Percentiles rank a stretch among this genome's conserved stretches.
Evolutionary conservation across 1,139 yeast species (phyloP).

Genomic region (Blastobotrys ciferrii): DNA sequence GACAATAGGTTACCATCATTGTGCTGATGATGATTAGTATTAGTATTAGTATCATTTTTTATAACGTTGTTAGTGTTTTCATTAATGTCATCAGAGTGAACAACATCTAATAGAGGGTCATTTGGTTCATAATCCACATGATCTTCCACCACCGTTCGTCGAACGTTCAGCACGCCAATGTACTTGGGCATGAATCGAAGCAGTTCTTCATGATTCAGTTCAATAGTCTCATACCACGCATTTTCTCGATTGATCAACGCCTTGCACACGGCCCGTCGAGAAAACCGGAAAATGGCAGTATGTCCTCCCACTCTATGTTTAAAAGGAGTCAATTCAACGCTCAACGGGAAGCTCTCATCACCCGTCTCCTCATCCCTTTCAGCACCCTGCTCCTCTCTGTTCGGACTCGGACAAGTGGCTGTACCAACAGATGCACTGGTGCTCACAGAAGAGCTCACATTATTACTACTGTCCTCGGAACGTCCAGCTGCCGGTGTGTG

Average conservation of each 20-base stretch:
- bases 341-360: constrained; percentile 31
- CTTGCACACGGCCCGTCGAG: constrained; percentile 93
- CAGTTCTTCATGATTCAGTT: constrained; percentile 69
- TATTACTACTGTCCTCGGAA: not conserved
- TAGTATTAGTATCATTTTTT: constrained; percentile 4
- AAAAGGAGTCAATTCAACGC: constrained; percentile 85
- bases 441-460: constrained; percentile 1
- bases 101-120: constrained; percentile 10
- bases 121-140: constrained; percentile 17
- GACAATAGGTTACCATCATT: not conserved
- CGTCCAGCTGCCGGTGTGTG: constrained; percentile 41
- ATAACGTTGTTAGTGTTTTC: constrained; percentile 2
- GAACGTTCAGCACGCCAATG: constrained; percentile 88
- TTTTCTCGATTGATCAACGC: constrained; percentile 88
- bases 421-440: not conserved
- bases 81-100: not conserved
- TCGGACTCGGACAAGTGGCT: not conserved
- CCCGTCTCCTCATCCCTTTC: not conserved
- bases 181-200: constrained; percentile 86
- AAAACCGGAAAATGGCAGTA: constrained; percentile 90
- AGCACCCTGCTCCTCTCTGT: not conserved
- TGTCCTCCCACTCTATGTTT: constrained; percentile 97
- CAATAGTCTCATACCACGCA: constrained; percentile 86
- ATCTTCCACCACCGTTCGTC: constrained; percentile 54
- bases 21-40: not conserved